Base-by-base conservation (phyloP, 306 rosid species). In the Malus asiatica region DNA sequence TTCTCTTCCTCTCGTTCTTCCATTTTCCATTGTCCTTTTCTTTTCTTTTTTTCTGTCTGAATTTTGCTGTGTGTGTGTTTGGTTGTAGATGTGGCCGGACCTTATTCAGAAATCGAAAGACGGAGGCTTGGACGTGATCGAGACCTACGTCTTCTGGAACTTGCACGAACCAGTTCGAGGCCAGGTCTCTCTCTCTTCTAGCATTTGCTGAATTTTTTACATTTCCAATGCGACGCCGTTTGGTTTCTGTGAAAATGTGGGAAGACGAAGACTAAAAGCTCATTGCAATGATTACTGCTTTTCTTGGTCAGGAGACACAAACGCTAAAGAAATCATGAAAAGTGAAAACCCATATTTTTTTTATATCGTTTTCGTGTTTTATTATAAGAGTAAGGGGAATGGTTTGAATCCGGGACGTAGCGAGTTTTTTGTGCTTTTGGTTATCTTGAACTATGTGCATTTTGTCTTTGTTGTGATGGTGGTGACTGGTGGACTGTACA, bases 131-230 rank as follows among this genome's bases (percentile, higher is more conserved):
- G 97, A 95, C 82, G 90, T 95, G 52, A 90, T 95, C 72, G 98
- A 95, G 83, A 95, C 97, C 30, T 95, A 95, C 57, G 91, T 95
- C 29, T 95, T 95, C 84, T 95, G 98, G 97, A 88, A 95, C 85
- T 66, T 88, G 20, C 97, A 95, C 5, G 98, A 95, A 79, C 89
- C 96, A 23, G 90, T 82, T 72, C 88, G 78, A 77, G 90, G 89
- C 83, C 92, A 95, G 95, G 98, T 92, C 65, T 71, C 20, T 68
- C 72, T 63, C 18, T 58, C 22, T 82, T 67, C 77, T 76, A 46
- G 66, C 66, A 19, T 61, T 58, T 63, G 18, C 27, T 33, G 66
- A 71, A 33, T 4, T 30, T 25, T 30, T 30, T 66, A 10, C 25
- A 66, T 3, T 9, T n/a, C 8, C 27, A 35, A 20, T 8, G 11